Base-by-base conservation (phyloP, 768 basidiomycete species). In the Russula compacta region DNA sequence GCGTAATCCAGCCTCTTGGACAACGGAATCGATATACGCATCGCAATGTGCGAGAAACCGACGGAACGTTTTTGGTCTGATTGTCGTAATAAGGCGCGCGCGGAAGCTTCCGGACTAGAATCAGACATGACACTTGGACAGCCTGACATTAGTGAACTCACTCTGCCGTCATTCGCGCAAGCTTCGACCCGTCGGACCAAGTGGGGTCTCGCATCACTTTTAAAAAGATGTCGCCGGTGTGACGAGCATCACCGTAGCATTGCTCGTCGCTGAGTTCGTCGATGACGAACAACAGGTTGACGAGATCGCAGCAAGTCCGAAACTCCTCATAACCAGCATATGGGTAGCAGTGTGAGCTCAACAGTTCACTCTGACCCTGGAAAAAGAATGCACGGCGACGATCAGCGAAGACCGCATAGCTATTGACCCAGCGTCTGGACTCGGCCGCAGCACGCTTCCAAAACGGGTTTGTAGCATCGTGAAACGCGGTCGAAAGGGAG, bases 251-350 rank as follows among this genome's bases (percentile, higher is more conserved):
- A 56, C 72, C 71, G 32, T 79, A 81, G 67, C 73, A 78, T 69
- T 85, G 85, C 59, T 85, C 83, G 64, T 86, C 84, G 69, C 82
- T 85, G 56, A 84, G 77, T 71, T 86, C 85, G 70, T 87, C 86
- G 52, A 85, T 76, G 60, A 83, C 81, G 72, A 84, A 86, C 33
- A 87, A 77, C 12, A 83, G 72, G 66, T 86, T 84, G 60, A 84
- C 78, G 61, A 83, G 83, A 71, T 86, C 84, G 67, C 83, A 85
- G 43, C 76, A 78, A 1, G 79, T 84, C 56, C 84, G 76, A 61
- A 85, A 79, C 67, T 79, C 74, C 59, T 83, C 82, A 58, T 76
- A 76, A 40, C 76, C 79, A 47, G 81, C 79, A 69, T 81, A 84
- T 17, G 79, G 77, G 69, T 82, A 86, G n/a, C 75, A 79, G 69